phyloP scores from a whole-genome alignment of 208 protist genomes.

The Trypanosoma avium region DNA sequence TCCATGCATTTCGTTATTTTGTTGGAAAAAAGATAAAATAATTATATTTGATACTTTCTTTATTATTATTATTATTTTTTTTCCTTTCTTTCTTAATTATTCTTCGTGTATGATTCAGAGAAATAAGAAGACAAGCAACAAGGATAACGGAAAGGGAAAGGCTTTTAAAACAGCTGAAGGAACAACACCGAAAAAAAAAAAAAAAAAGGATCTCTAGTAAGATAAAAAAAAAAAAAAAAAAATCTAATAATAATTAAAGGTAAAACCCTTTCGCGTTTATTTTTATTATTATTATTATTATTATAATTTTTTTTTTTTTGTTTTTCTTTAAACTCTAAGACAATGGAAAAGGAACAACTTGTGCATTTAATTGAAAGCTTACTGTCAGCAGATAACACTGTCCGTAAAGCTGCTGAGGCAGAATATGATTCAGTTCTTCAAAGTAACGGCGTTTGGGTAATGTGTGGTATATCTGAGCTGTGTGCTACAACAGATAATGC shows the following conservation, averaged over 20 bases:
- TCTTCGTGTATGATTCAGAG: too few species aligned
- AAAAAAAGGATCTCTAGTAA: too few species aligned
- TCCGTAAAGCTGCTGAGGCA: conserved; percentile 71
- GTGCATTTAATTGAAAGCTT: conserved; percentile 42
- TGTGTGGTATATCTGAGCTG: conserved; percentile 60
- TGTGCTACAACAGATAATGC: conserved; percentile 48
- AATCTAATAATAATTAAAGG: not conserved
- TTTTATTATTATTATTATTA: not conserved
- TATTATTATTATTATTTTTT: too few species aligned
- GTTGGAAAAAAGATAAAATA: too few species aligned
- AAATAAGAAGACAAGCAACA: too few species aligned
- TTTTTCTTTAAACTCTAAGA: not conserved
- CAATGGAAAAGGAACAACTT: conserved; percentile 56
- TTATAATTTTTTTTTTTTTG: not conserved
- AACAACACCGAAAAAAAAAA: too few species aligned
- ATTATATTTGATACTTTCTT: too few species aligned
- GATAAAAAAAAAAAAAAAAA: not conserved
- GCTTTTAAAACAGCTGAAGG: too few species aligned
- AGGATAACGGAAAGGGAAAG: too few species aligned
- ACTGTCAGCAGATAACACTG: conserved; percentile 61
- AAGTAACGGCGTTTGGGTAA: conserved; percentile 47
- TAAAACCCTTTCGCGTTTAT: not conserved
- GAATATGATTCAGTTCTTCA: conserved; percentile 55
- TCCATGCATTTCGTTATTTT: too few species aligned
- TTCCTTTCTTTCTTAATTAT: too few species aligned